Conservation (phyloP, 441 rosid species). For the Breynia disticha region DNA sequence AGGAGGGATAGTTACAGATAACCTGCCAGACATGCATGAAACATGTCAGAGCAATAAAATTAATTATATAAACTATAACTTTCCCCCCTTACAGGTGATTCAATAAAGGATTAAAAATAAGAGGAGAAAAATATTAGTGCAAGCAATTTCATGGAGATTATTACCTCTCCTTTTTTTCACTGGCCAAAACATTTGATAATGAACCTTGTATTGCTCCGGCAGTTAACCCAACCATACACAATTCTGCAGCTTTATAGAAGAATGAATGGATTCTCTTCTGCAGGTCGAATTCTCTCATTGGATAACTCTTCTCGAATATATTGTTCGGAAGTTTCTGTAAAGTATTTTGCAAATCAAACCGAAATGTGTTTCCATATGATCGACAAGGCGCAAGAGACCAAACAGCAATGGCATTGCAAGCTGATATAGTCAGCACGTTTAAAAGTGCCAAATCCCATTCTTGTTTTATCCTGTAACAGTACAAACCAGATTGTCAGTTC, state of each 20-base stretch:
- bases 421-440: constrained; percentile 76
- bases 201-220: constrained; percentile 85
- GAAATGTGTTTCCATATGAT: constrained; percentile 88
- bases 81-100: not conserved
- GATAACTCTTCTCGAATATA: constrained; percentile 81
- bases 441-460: constrained; percentile 96
- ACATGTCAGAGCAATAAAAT: not conserved
- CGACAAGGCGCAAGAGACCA: constrained; percentile 96
- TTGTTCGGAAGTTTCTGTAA: constrained; percentile 95
- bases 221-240: constrained; percentile 63
- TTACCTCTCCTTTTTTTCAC: constrained; percentile 73
- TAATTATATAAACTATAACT: not conserved
- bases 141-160: not conserved
- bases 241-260: constrained; percentile 80
- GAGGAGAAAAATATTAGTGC: not conserved
- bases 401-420: constrained; percentile 80
- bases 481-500: constrained; percentile 16
- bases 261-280: constrained; percentile 83
- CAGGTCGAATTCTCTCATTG: constrained; percentile 78
- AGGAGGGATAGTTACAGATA: constrained; percentile 75
- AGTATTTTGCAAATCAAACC: constrained; percentile 85
- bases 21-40: constrained; percentile 34
- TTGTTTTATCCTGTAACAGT: constrained; percentile 56
- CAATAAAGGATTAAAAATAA: not conserved
- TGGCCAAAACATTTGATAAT: constrained; percentile 55